Evolutionary conservation across 108 stramenopile genomes (phyloP).

Genomic region (Nitzschia putrida): DNA sequence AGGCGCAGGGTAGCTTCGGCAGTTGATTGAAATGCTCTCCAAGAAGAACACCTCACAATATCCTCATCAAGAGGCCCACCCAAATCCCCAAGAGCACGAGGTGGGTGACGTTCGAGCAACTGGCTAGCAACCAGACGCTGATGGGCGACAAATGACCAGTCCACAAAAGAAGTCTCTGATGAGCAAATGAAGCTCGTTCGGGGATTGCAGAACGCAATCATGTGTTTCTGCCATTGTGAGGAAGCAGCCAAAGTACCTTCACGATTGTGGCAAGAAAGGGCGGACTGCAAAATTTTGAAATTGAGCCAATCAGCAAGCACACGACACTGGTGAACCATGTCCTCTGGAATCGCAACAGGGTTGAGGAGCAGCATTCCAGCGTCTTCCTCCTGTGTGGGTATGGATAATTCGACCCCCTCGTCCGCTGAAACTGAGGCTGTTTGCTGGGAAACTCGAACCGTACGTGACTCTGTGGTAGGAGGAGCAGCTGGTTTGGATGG

Average conservation of each 20-base stretch:
- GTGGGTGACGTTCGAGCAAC: constrained; percentile 52
- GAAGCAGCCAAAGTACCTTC: constrained; percentile 47
- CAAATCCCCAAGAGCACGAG: constrained; percentile 25
- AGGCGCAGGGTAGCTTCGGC: constrained; percentile 66
- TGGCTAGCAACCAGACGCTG: constrained; percentile 55
- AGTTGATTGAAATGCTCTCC: constrained; percentile 61
- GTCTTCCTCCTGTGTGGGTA: constrained; percentile 22
- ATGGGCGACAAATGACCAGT: constrained; percentile 55
- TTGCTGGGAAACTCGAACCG: constrained; percentile 3
- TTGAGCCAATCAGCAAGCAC: constrained; percentile 72
- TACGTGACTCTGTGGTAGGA: neutral
- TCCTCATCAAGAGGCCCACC: constrained; percentile 27
- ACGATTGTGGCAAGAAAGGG: constrained; percentile 41
- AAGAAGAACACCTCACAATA: constrained; percentile 49
- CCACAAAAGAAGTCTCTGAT: constrained; percentile 25
- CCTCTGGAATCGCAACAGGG: constrained; percentile 29
- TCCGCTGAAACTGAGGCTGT: constrained; percentile 1
- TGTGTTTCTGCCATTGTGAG: constrained; percentile 69
- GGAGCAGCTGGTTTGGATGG: neutral
- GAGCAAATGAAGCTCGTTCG: constrained; percentile 26
- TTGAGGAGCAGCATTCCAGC: neutral
- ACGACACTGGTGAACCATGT: constrained; percentile 74
- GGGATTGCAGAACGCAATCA: constrained; percentile 36
- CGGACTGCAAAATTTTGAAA: constrained; percentile 60
- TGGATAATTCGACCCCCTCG: constrained; percentile 47